A percentile compares a stretch with the other conserved stretches of the same genome.
These are phyloP conservation scores for Candida multigemmis DNA, from an alignment of 805 yeast genomes.

Conservation along the genomic window DNA sequence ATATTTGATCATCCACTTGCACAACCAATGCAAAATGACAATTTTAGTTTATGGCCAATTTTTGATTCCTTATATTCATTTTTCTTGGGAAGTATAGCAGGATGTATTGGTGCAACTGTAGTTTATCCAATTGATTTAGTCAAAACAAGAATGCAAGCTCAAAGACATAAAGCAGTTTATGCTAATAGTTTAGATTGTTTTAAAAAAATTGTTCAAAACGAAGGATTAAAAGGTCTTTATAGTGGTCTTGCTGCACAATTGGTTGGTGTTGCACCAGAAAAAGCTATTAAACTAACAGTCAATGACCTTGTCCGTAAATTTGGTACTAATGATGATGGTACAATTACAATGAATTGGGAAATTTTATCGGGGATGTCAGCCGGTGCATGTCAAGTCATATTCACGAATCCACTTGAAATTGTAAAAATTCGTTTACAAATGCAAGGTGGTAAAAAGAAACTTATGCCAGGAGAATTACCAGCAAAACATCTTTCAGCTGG, in stretches of 20 bases:
- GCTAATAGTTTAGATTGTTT: slow-evolving; percentile 83
- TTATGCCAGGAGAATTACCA: slow-evolving; percentile 29
- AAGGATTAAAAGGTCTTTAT: slow-evolving; percentile 80
- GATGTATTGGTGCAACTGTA: slow-evolving; percentile 96
- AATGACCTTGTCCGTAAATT: slow-evolving; percentile 78
- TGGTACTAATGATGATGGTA: slow-evolving; percentile 40
- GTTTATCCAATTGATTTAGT: slow-evolving; percentile 96
- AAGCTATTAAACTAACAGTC: slow-evolving; percentile 92
- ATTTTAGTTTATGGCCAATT: slow-evolving; percentile 37
- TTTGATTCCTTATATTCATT: slow-evolving; percentile 79
- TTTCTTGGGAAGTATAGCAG: slow-evolving; percentile 87
- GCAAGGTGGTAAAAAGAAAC: slow-evolving; percentile 53
- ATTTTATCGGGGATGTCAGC: slow-evolving; percentile 87
- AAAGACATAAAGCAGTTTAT: slow-evolving; percentile 62
- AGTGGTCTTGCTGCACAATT: slow-evolving; percentile 92
- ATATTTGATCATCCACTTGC: slow-evolving; percentile 35
- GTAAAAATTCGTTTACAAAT: slow-evolving; percentile 92
- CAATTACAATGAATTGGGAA: slow-evolving; percentile 51
- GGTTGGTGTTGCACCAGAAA: slow-evolving; percentile 97
- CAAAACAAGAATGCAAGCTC: slow-evolving; percentile 97
- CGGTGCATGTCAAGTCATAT: slow-evolving; percentile 92
- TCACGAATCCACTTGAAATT: slow-evolving; percentile 93
- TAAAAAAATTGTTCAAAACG: slow-evolving; percentile 60
- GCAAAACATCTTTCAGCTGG: slow-evolving; percentile 46
- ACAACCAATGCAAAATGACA: slow-evolving; percentile 23